These are phyloP conservation scores for Ramalina intermedia DNA, from an alignment of 495 filamentous ascomycete species.

Conservation along the genomic window DNA sequence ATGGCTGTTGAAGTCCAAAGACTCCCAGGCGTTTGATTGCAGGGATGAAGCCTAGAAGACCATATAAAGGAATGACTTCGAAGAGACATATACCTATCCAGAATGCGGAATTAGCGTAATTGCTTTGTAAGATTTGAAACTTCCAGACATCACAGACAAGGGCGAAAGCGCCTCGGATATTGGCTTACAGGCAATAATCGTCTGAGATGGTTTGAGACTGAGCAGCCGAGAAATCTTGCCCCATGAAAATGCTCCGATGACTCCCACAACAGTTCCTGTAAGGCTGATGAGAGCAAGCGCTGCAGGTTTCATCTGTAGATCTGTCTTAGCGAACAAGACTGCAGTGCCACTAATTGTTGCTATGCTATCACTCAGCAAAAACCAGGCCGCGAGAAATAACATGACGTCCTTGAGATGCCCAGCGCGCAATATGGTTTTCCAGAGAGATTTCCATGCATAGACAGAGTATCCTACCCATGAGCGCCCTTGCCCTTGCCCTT, in stretches of 20 bases:
- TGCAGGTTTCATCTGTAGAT: slow-evolving; percentile 75
- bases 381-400: slow-evolving; percentile 85
- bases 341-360: slow-evolving; percentile 92
- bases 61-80: slow-evolving; percentile 85
- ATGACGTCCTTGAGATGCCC: slow-evolving; percentile 70
- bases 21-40: slow-evolving; percentile 60
- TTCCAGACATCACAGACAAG: no score
- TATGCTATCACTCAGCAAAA: slow-evolving; percentile 83
- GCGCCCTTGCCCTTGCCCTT: slow-evolving; percentile 24
- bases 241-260: slow-evolving; percentile 85
- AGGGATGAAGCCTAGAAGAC: slow-evolving; percentile 77
- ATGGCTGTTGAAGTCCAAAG: slow-evolving; percentile 75
- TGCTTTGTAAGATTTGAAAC: no score
- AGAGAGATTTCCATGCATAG: slow-evolving; percentile 76
- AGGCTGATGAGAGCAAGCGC: slow-evolving; percentile 89
- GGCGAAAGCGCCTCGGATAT: not conserved
- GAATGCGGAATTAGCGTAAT: no score
- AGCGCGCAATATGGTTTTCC: slow-evolving; percentile 62
- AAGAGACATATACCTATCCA: slow-evolving; percentile 52
- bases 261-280: slow-evolving; percentile 67
- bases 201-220: slow-evolving; percentile 59
- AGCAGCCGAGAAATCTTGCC: slow-evolving; percentile 53
- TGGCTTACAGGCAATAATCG: slow-evolving; percentile 58
- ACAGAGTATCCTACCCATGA: slow-evolving; percentile 50
- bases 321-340: slow-evolving; percentile 88